These are phyloP conservation scores for Chimonanthus salicifolius DNA, from an alignment of 164 flowering plant species.

Conservation along the genomic window DNA sequence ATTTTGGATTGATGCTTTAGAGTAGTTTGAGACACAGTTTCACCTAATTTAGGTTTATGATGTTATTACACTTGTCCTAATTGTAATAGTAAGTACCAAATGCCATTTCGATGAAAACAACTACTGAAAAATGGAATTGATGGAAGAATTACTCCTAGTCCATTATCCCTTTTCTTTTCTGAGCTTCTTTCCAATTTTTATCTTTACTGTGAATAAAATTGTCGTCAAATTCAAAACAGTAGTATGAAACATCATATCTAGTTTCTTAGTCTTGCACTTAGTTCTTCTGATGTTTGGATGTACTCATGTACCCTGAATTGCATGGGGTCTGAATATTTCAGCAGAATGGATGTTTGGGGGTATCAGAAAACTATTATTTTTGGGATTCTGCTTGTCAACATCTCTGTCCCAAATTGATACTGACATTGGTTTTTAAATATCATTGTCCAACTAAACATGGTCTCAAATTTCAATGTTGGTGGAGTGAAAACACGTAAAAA, in stretches of 20 bases:
- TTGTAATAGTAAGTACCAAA: neutral
- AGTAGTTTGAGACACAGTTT: neutral
- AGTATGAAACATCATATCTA: neutral
- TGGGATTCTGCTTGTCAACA: neutral
- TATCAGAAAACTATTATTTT: neutral
- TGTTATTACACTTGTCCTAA: neutral
- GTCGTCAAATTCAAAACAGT: neutral
- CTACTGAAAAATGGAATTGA: no score
- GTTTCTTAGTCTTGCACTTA: conserved; percentile 1
- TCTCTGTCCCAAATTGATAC: neutral
- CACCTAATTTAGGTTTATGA: neutral
- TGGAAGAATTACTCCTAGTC: no score
- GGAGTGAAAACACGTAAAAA: no score
- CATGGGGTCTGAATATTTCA: neutral
- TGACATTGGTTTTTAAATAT: neutral
- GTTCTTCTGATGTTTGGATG: neutral
- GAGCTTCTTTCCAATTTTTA: neutral
- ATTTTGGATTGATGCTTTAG: neutral
- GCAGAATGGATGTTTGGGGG: neutral
- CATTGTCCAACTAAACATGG: no score
- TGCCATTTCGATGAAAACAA: no score
- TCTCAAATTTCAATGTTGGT: no score
- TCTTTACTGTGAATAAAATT: no score
- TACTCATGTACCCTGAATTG: neutral
- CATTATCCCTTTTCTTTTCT: no score